These are phyloP conservation scores for Cutaneotrichosporon mucoides DNA, from an alignment of 1,284 basidiomycete genomes.

Conservation along the genomic window DNA sequence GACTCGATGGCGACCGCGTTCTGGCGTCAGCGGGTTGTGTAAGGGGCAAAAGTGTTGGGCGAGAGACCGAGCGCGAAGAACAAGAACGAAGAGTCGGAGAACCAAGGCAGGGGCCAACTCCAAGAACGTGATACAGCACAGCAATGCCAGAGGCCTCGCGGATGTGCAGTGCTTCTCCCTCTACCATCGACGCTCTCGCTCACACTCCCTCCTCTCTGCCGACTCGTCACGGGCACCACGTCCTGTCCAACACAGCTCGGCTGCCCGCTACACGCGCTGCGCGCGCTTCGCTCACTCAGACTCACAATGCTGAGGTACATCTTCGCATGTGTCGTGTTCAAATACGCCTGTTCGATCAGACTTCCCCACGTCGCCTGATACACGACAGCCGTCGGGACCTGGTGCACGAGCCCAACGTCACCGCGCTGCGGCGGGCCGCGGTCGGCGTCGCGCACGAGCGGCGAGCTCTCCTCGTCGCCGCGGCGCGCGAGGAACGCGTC, in stretches of 20 bases:
- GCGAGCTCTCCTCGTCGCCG: conserved; percentile 34
- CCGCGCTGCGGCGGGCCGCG: conserved; percentile 31
- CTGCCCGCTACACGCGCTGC: too few relatives aligned
- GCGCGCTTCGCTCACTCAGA: not conserved
- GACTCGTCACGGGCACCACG: too few relatives aligned
- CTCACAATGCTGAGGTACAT: conserved; percentile 90
- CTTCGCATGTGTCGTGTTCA: conserved; percentile 96
- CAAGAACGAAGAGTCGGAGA: too few relatives aligned
- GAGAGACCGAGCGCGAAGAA: too few relatives aligned
- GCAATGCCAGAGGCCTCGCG: too few relatives aligned
- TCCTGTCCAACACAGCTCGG: too few relatives aligned
- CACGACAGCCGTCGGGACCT: conserved; percentile 83
- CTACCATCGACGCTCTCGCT: too few relatives aligned
- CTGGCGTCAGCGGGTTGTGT: conserved; percentile 17
- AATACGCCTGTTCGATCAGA: conserved; percentile 84
- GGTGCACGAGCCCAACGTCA: conserved; percentile 82
- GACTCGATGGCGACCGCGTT: conserved; percentile 73
- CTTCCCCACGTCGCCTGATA: conserved; percentile 69
- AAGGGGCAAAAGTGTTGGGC: too few relatives aligned
- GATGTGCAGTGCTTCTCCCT: too few relatives aligned
- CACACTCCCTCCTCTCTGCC: too few relatives aligned
- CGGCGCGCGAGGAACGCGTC: conserved; percentile 54
- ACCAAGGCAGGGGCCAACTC: too few relatives aligned
- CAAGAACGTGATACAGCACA: too few relatives aligned
- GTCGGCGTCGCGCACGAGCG: conserved; percentile 26